These are phyloP conservation scores for Pseudogymnoascus sp. DNA, from an alignment of 2,329 filamentous ascomycete genomes.

Conservation along the genomic window DNA sequence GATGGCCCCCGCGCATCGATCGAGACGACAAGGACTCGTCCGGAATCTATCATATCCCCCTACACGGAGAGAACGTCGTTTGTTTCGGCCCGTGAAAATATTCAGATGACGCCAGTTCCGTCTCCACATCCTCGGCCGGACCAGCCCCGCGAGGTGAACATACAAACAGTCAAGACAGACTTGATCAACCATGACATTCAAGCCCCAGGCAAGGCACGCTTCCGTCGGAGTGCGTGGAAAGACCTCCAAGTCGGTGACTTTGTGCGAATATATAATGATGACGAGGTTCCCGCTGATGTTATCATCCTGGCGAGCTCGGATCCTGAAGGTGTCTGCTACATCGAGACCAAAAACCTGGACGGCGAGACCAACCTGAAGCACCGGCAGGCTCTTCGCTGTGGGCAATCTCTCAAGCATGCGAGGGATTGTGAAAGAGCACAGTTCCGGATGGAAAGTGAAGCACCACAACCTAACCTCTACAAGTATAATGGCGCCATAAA, in stretches of 20 bases:
- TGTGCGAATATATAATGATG: conserved; percentile 90
- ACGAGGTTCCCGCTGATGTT: conserved; percentile 88
- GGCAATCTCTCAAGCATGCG: conserved; percentile 75
- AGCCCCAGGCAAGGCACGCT: conserved; percentile 64
- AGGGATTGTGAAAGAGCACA: conserved; percentile 84
- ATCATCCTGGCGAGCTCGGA: conserved; percentile 91
- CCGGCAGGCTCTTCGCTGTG: conserved; percentile 80
- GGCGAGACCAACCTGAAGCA: conserved; percentile 97
- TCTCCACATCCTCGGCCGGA: conserved; percentile 56
- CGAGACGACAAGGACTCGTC: conserved; percentile 50
- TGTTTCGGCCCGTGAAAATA: conserved; percentile 56
- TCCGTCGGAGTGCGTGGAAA: conserved; percentile 94
- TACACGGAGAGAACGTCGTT: conserved; percentile 39
- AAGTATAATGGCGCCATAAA: conserved; percentile 84
- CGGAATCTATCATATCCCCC: conserved; percentile 30
- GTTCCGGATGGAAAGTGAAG: conserved; percentile 83
- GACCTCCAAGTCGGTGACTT: conserved; percentile 92
- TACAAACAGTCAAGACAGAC: conserved; percentile 35
- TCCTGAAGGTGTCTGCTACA: conserved; percentile 86
- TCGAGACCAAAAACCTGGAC: conserved; percentile 97
- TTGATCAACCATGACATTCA: conserved; percentile 38
- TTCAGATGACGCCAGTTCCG: conserved; percentile 92
- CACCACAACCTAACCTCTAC: conserved; percentile 88
- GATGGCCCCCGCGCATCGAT: conserved; percentile 42
- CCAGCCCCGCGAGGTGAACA: conserved; percentile 29